Evolutionary conservation across 495 filamentous ascomycete genomes (phyloP).

Genomic region (Trichoderma parareesei): DNA sequence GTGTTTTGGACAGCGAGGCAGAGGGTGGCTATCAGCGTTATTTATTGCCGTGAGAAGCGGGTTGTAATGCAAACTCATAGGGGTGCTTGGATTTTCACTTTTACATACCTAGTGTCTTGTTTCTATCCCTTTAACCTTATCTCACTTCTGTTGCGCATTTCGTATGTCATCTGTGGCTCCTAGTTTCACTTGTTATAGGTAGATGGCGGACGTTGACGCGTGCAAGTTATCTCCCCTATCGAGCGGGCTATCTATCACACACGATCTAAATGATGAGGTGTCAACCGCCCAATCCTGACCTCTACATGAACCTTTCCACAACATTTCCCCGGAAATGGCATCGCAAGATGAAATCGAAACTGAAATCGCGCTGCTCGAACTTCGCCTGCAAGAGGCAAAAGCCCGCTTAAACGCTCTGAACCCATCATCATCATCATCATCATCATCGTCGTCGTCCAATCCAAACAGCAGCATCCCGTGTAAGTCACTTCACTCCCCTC

Average conservation of each 20-base stretch:
- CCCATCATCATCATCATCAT: background rate
- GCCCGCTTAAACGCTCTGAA: background rate
- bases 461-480: background rate
- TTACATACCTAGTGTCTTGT: background rate
- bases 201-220: background rate
- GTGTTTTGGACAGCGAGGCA: constrained; percentile 11
- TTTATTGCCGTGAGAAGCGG: background rate
- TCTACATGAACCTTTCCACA: background rate
- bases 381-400: constrained; percentile 5
- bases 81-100: background rate
- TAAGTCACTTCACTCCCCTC: background rate
- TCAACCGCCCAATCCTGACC: background rate
- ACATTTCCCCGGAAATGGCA: background rate
- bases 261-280: too few relatives aligned
- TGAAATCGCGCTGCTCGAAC: constrained; percentile 16
- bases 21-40: background rate
- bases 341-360: constrained; percentile 16
- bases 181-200: too few relatives aligned
- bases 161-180: too few relatives aligned
- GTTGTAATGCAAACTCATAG: background rate
- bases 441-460: too few relatives aligned
- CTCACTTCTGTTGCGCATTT: too few relatives aligned
- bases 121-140: background rate
- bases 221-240: background rate
- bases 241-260: too few relatives aligned